These are phyloP conservation scores for Aspergillus flavus DNA, from an alignment of 2,329 filamentous ascomycete genomes.

Conservation along the genomic window DNA sequence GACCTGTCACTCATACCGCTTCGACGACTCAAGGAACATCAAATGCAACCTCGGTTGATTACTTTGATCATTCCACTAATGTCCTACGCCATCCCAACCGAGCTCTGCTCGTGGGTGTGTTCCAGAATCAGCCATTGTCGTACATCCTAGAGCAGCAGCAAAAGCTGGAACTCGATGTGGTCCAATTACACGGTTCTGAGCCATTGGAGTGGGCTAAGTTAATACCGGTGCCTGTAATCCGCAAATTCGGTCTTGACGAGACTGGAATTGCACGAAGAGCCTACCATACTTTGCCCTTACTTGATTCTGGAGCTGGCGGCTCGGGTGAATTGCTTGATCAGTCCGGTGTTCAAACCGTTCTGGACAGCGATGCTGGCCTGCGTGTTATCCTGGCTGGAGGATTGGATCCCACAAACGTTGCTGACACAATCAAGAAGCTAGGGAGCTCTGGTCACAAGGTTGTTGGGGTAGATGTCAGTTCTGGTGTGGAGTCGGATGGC, in stretches of 20 bases:
- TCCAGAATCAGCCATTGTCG: conserved; percentile 83
- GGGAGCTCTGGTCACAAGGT: conserved; percentile 65
- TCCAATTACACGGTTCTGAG: conserved; percentile 91
- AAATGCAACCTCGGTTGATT: conserved; percentile 56
- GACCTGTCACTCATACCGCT: conserved; percentile 23
- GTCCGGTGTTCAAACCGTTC: conserved; percentile 65
- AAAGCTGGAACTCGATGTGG: conserved; percentile 76
- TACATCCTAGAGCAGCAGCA: conserved; percentile 80
- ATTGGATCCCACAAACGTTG: conserved; percentile 77
- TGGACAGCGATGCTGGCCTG: conserved; percentile 71
- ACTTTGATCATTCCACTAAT: conserved; percentile 64
- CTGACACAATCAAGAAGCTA: conserved; percentile 63
- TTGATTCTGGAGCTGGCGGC: conserved; percentile 83
- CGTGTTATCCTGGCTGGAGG: conserved; percentile 84
- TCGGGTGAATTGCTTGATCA: conserved; percentile 79
- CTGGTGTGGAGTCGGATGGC: conserved; percentile 84
- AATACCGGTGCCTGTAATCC: conserved; percentile 92
- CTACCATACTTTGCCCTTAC: conserved; percentile 78
- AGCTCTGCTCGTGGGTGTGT: conserved; percentile 87
- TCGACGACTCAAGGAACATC: conserved; percentile 22
- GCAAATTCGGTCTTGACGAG: conserved; percentile 77
- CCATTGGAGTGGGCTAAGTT: conserved; percentile 85
- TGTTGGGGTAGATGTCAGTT: conserved; percentile 88
- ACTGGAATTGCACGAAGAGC: conserved; percentile 72
- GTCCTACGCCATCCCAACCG: conserved; percentile 57